phyloP scores from a whole-genome alignment of 2,329 filamentous ascomycete genomes.

The Phialocephala sp. region DNA sequence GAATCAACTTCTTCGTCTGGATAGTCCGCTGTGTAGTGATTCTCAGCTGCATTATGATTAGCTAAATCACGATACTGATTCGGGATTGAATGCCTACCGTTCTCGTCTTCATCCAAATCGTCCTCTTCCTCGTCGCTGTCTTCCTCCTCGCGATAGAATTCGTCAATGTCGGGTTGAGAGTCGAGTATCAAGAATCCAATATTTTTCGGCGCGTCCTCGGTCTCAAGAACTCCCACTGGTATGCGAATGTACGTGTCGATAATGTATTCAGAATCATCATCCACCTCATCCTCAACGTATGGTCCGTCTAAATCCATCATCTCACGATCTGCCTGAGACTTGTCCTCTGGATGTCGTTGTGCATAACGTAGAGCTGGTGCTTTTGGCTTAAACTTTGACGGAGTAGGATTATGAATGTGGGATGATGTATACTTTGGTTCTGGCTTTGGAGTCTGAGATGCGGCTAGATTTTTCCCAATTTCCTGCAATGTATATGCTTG shows the following conservation, averaged over 20 bases:
- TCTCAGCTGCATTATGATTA: slow-evolving; percentile 62
- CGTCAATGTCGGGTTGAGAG: slow-evolving; percentile 50
- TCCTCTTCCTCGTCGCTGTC: slow-evolving; percentile 69
- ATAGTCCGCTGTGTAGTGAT: slow-evolving; percentile 80
- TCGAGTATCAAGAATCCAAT: slow-evolving; percentile 47
- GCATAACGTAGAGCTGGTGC: slow-evolving; percentile 59
- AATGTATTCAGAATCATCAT: slow-evolving; percentile 63
- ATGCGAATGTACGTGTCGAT: slow-evolving; percentile 70
- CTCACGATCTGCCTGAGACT: slow-evolving; percentile 20
- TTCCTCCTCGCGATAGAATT: slow-evolving; percentile 66
- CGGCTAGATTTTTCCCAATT: slow-evolving; percentile 49
- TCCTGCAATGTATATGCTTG: slow-evolving; percentile 63
- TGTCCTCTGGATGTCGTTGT: slow-evolving; percentile 58
- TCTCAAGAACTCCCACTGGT: slow-evolving; percentile 55
- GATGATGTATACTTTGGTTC: slow-evolving; percentile 23
- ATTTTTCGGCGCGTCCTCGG: slow-evolving; percentile 54
- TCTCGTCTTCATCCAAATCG: slow-evolving; percentile 69
- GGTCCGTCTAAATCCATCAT: slow-evolving; percentile 46
- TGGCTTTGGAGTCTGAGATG: slow-evolving; percentile 28
- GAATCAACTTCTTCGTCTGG: slow-evolving; percentile 79
- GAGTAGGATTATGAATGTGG: slow-evolving; percentile 24
- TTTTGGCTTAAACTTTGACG: slow-evolving; percentile 60
- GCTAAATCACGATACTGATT: not conserved
- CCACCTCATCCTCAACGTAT: slow-evolving; percentile 49
- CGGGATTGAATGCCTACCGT: slow-evolving; percentile 52